Evolutionary conservation across 768 basidiomycete genomes (phyloP), one percentile per base, ranked within the genome.

Genomic region (Sistotremastrum niveocremeum): DNA sequence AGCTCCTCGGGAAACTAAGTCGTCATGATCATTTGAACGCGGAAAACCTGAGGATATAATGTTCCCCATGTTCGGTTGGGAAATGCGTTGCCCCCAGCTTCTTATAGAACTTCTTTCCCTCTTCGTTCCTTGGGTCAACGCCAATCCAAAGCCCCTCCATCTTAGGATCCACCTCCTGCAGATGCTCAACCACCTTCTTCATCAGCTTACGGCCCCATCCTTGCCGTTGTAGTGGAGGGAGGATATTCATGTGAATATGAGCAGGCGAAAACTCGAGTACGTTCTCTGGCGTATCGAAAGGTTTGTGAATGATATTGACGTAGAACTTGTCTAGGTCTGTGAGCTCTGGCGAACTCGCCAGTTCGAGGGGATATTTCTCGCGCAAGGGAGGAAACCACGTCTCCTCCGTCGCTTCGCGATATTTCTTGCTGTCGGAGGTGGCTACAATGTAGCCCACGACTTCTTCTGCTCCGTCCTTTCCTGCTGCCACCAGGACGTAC

Each of bases 401-500:
- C 40, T 68, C 64, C 20, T 64, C 60, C 2, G 76, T 67, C 50
- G 71, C 68, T 34, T 62, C 59, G 56, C 85, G 81, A 56, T 74
- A 86, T 4, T 66, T 64, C 34, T 76, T 72, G 34, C 83, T 81
- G 58, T 87, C 81, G 37, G 66, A 67, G 12, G 84, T 70, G 41
- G 80, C 80, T 34, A 87, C 59, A 47, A 76, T 61, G 56, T 88
- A 88, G 34, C 86, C 86, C 38, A 87, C 81, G 2, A 79, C 73
- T 40, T 56, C 53, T 36, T 70, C 66, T 6, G 60, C 57, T 41
- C 62, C 61, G 40, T 79, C 76, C 20, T 20, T 20, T 20, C 20
- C 20, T 2, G 20, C 1, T 2, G 20, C 2, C 37, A 74, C 77
- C 57, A 89, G 62, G 37, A 87, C 83, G 58, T 83, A 88, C 7